phyloP scores from a whole-genome alignment of 2,329 filamentous ascomycete genomes.

The Aspergillus caelatus region DNA sequence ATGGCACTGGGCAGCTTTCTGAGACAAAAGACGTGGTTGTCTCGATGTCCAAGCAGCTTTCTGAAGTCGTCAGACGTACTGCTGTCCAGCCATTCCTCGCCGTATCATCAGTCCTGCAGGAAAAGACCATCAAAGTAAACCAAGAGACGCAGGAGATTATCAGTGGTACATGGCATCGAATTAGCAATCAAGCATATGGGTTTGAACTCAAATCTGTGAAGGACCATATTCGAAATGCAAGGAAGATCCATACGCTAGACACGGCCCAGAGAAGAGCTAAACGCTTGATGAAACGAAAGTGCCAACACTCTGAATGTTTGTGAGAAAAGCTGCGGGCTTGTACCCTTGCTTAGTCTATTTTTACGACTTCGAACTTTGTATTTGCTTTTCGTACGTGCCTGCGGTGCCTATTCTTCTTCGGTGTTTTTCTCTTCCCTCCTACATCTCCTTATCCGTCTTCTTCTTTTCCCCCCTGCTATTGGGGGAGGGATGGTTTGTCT shows the following conservation, averaged over 20 bases:
- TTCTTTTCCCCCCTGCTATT: background rate
- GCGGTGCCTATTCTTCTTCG: background rate
- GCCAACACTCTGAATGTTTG: conserved; percentile 14
- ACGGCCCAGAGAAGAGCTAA: conserved; percentile 40
- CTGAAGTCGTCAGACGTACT: conserved; percentile 33
- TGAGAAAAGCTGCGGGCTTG: background rate
- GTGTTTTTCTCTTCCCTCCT: background rate
- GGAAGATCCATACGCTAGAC: conserved; percentile 33
- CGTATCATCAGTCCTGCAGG: conserved; percentile 35
- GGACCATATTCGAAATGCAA: conserved; percentile 30
- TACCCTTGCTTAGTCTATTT: background rate
- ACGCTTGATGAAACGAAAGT: conserved; percentile 29
- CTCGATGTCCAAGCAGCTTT: conserved; percentile 38
- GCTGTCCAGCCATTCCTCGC: conserved; percentile 34
- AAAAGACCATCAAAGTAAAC: conserved; percentile 31
- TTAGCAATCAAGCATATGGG: conserved; percentile 26
- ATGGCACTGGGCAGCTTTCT: conserved; percentile 28
- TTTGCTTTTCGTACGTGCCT: background rate
- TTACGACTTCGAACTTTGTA: background rate
- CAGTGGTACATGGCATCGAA: conserved; percentile 31
- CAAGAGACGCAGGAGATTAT: conserved; percentile 31
- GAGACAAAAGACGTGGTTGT: conserved; percentile 30
- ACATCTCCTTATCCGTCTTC: conserved; percentile 5
- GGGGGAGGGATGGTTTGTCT: background rate
- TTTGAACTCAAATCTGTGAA: conserved; percentile 30